Base-by-base conservation (phyloP, 129 eudicot genomes). In the Centaurea solstitialis region DNA sequence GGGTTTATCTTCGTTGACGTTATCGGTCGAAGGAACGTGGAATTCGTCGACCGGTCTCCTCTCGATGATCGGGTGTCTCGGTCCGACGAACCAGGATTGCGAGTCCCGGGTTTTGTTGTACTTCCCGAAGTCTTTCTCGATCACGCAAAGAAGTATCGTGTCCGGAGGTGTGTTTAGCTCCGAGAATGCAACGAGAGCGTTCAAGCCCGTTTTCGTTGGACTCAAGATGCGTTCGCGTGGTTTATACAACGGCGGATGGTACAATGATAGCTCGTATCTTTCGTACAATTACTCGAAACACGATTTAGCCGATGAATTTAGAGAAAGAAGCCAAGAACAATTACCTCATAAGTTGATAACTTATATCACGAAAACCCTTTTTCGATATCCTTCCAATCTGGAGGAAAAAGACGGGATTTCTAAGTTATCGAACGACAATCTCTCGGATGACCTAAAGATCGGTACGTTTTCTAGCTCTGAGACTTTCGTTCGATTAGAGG, bases 21-120 rank as follows among this genome's bases (percentile, higher is more conserved):
- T 87, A 45, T 81, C 86, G 0, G n/a, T 79, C 15, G 81, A 81
- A 74, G 90, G 90, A 68, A 81, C 26, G 21, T 87, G 90, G 90
- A 61, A 39, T 70, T 84, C 90, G 21, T 77, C 79, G 5, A 70
- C 18, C 0, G 86, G 86, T 9, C 64, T 84, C 41, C 88, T 87
- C n/a, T 78, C 81, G 37, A 84, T 87, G 90, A 74, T 61, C 1
- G 86, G 90, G 4, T 87, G 88, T 74, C 72, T 80, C 20, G 88
- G 86, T 53, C 71, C 79, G 4, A 11, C 18, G 4, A 73, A 62
- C 37, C 53, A 12, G 53, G 20, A 76, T 66, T 87, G 88, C 30
- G 68, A 80, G 37, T 57, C 84, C 0, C 78, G 78, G 65, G 76
- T 81, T 43, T 21, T 74, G 17, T 38, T 84, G 17, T 81, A 81